These are phyloP conservation scores for Jamesozyma hellenica DNA, from an alignment of 805 yeast genomes.

Conservation along the genomic window DNA sequence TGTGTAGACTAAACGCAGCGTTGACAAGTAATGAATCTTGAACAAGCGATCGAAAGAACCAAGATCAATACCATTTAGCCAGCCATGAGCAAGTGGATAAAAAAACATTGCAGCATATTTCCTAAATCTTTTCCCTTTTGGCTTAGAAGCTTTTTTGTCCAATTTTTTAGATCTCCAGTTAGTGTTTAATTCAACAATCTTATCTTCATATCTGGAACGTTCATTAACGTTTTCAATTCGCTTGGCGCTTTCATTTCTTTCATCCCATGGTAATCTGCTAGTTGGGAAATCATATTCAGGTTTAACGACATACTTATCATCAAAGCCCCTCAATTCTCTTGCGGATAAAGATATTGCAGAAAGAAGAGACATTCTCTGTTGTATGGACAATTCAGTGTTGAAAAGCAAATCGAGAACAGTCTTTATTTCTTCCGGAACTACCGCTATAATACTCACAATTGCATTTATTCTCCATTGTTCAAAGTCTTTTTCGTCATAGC, in stretches of 20 bases:
- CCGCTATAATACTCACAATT: constrained; percentile 52
- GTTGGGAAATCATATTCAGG: constrained; percentile 31
- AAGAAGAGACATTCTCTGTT: constrained; percentile 60
- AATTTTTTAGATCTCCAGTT: constrained; percentile 31
- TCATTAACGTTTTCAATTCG: neutral
- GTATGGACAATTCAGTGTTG: constrained; percentile 71
- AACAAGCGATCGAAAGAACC: constrained; percentile 46
- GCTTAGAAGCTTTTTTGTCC: neutral
- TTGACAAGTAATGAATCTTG: constrained; percentile 40
- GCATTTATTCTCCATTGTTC: constrained; percentile 56
- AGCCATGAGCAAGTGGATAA: constrained; percentile 44
- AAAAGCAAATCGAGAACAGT: constrained; percentile 37
- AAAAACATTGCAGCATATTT: constrained; percentile 36
- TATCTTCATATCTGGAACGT: neutral
- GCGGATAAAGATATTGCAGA: constrained; percentile 63
- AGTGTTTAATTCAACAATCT: constrained; percentile 1
- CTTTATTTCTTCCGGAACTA: constrained; percentile 38
- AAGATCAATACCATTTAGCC: constrained; percentile 45
- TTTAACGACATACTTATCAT: constrained; percentile 39
- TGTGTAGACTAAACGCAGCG: constrained; percentile 37
- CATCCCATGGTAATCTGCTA: constrained; percentile 25
- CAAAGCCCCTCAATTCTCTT: constrained; percentile 56
- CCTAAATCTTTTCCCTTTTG: constrained; percentile 22
- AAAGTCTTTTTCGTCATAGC: constrained; percentile 47
- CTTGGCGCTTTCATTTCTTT: constrained; percentile 1